Evolutionary conservation across 208 protist genomes (phyloP), one percentile per base, ranked within the genome.

Genomic region (Blechomonas ayalai): DNA sequence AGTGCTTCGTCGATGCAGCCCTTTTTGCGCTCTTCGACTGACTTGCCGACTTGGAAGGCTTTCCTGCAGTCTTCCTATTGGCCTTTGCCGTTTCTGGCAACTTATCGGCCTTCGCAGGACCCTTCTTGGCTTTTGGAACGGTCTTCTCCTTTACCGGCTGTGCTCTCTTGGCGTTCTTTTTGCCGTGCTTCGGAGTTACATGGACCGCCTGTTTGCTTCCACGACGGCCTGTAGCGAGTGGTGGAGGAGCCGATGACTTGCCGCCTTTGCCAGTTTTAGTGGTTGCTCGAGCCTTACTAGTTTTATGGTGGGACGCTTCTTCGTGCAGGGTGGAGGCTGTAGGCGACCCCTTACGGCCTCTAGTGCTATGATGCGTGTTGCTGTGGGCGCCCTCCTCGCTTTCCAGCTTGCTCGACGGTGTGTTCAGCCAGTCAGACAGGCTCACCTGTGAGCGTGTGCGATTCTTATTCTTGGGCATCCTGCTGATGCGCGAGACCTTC

Each of bases 381-480:
- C 37, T 37, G 52, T 29, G 46, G 36, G 24, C n/a, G 5, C 34
- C 31, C 16, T 19, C 29, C 33, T 29, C 18, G 26, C 57, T 45
- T 29, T 42, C 13, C 32, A 73, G 41, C 35, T 52, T 52, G 16
- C 56, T 59, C 24, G 65, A 51, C 18, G 83, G 83, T 12, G 68
- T 64, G 62, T 65, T 76, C 23, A 92, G 64, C 81, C 84, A 92
- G 20, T 82, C 84, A 0, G 79, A 84, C 6, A 92, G 65, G 44
- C 47, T 73, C 40, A 43, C 62, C 34, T 82, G 77, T 4, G 56
- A 34, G 32, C 67, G 70, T 15, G 77, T 62, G 49, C 64, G 73
- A 0, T 20, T 34, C 31, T 82, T 81, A n/a, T 4, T 51, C 43
- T 67, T 67, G 20, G 35, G 41, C 48, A 62, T 43, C 8, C 77